Evolutionary conservation across 257 asterid genomes (phyloP).

Genomic region (Jasminum sambac): DNA sequence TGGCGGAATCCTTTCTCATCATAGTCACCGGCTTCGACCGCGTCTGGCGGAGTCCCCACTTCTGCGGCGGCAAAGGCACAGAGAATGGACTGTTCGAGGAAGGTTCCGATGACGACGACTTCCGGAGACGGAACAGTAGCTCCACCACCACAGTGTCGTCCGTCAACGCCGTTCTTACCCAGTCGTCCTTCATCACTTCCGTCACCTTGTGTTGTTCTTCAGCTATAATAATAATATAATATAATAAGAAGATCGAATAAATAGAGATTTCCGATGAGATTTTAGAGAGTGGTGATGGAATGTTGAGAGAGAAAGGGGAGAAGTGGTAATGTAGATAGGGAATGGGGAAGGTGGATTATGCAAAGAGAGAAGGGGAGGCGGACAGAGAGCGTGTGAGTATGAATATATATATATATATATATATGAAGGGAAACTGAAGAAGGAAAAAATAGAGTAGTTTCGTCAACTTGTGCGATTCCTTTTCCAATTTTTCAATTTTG

Average conservation of each 20-base stretch:
- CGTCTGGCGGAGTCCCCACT: constrained; percentile 42
- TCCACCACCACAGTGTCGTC: constrained; percentile 41
- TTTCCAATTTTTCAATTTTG: neutral
- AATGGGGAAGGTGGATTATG: neutral
- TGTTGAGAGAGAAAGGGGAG: neutral
- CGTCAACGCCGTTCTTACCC: constrained; percentile 41
- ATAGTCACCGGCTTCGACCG: constrained; percentile 31
- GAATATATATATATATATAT: neutral
- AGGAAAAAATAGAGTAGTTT: neutral
- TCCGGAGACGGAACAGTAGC: constrained; percentile 35
- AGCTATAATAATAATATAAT: neutral
- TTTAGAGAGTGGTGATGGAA: neutral
- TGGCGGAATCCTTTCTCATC: constrained; percentile 28
- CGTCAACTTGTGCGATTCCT: constrained; percentile 1
- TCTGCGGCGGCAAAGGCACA: constrained; percentile 22
- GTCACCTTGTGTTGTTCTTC: neutral
- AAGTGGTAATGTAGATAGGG: neutral
- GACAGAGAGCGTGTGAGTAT: neutral
- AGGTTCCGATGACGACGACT: constrained; percentile 17
- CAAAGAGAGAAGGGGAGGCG: neutral
- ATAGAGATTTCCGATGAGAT: neutral
- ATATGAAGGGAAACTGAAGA: neutral
- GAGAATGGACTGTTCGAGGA: neutral
- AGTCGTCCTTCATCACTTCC: constrained; percentile 33
- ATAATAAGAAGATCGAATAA: too few species aligned